phyloP scores from a whole-genome alignment of 768 basidiomycete species.

The Rhizopogon sp. region DNA sequence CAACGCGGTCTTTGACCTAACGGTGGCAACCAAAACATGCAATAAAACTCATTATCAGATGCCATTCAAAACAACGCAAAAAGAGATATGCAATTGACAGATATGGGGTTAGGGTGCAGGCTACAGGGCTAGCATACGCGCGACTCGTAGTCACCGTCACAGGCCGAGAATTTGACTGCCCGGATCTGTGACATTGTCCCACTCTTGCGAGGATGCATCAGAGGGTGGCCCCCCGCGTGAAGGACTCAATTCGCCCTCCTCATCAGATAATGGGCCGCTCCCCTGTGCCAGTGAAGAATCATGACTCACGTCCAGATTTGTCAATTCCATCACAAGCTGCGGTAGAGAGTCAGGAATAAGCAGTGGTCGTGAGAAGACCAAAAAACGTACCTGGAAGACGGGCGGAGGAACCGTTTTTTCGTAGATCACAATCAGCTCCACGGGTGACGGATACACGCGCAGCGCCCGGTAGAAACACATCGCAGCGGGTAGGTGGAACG shows the following conservation, averaged over 20 bases:
- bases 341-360: constrained; percentile 4
- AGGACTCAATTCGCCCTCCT: constrained; percentile 53
- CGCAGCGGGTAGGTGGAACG: constrained; percentile 75
- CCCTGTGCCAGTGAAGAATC: constrained; percentile 35
- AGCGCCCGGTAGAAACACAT: constrained; percentile 91
- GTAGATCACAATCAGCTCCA: constrained; percentile 93
- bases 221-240: constrained; percentile 68
- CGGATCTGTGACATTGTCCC: constrained; percentile 83
- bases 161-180: constrained; percentile 48
- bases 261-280: constrained; percentile 33
- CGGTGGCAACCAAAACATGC: constrained; percentile 13
- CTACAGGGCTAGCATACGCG: constrained; percentile 19
- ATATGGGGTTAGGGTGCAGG: constrained; percentile 14
- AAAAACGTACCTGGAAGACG: constrained; percentile 62
- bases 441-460: constrained; percentile 89
- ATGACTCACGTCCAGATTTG: constrained; percentile 83
- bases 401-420: constrained; percentile 83
- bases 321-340: constrained; percentile 77
- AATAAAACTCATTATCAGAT: constrained; percentile 55
- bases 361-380: not conserved
- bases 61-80: constrained; percentile 17
- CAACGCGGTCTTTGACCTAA: constrained; percentile 61
- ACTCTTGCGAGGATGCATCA: constrained; percentile 85
- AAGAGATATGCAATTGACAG: constrained; percentile 12
- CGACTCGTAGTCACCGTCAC: constrained; percentile 31